Base-by-base conservation (phyloP, 2,329 filamentous ascomycete genomes). In the Chrysoporthe austroafricana region DNA sequence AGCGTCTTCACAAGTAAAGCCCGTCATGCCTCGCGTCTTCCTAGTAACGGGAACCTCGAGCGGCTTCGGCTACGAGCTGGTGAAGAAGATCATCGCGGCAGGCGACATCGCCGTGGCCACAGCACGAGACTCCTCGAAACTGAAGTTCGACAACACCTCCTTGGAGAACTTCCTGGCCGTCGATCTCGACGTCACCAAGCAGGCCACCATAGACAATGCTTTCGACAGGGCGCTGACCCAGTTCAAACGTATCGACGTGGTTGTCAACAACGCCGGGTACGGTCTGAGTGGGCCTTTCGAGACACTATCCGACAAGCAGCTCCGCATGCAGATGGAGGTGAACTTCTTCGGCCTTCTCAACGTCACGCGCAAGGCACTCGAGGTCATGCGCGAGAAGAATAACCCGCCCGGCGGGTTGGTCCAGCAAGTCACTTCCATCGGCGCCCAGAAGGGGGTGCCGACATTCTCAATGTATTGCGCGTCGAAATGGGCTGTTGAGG, bases 61-160 rank as follows among this genome's bases (percentile, higher is more conserved):
- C 21, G 85, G 85, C 62, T 83, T 87, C 68, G 85, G 85, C 7
- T 76, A 77, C 5, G 74, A 77, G 7, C 81, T 86, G 39, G 80
- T 81, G 42, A 72, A 78, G 42, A 72, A 76, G 13, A 81, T 84
- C 1, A 77, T 87, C 6, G 73, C 75, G 2, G 78, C 79, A 39
- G 83, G 83, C 39, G 82, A 87, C 73, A 78, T 75, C 0, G 85
- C 85, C 68, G 76, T 86, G 54, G 85, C 85, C 2, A 84, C 83
- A 0, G 81, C 84, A 1, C 82, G 85, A 43, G 77, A 77, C 54
- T 71, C 78, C 0, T 72, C 76, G 2, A 77, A 77, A 36, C 76
- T 85, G 42, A 74, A 76, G 14, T 79, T 87, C 9, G 85, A 87
- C 68, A 79, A 86, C 9, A 85, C 82, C 0, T 74, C 77, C 1